These are phyloP conservation scores for Suhomyces panamericanus DNA, from an alignment of 1,139 yeast genomes.

Conservation along the genomic window DNA sequence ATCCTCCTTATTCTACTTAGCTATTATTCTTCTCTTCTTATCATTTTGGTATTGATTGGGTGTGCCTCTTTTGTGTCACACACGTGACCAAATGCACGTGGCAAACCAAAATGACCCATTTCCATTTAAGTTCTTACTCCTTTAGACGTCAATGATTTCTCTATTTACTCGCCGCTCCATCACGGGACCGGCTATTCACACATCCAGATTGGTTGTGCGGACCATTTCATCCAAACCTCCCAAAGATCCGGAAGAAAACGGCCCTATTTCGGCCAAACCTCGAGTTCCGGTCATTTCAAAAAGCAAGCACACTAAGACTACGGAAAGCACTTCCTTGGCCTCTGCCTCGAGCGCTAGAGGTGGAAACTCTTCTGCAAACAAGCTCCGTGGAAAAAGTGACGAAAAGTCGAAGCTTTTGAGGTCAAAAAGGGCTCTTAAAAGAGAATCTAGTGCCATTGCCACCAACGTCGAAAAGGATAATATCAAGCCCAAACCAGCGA, in stretches of 20 bases:
- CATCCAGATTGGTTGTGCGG: slow-evolving; percentile 4
- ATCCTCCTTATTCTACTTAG: too few species aligned
- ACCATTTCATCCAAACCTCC: slow-evolving; percentile 15
- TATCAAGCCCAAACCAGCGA: not conserved
- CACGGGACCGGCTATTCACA: not conserved
- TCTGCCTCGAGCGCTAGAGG: not conserved
- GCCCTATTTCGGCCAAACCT: slow-evolving; percentile 6
- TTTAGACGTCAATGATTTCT: slow-evolving; percentile 1
- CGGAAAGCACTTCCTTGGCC: not conserved
- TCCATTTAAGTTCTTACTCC: not conserved
- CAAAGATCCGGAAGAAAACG: slow-evolving; percentile 12
- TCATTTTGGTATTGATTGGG: too few species aligned
- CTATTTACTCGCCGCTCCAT: not conserved
- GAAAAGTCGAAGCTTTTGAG: slow-evolving; percentile 5
- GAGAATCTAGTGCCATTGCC: not conserved
- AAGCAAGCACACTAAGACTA: slow-evolving; percentile 3
- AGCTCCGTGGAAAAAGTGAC: slow-evolving; percentile 3
- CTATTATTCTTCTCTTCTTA: too few species aligned
- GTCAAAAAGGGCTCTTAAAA: slow-evolving; percentile 2
- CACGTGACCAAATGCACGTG: not conserved
- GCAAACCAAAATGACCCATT: not conserved
- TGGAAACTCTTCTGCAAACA: not conserved
- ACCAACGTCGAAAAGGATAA: not conserved
- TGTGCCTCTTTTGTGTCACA: not conserved
- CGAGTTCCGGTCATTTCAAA: slow-evolving; percentile 10